Base-by-base conservation (phyloP, 768 basidiomycete species). In the Crassisporium funariophilum region DNA sequence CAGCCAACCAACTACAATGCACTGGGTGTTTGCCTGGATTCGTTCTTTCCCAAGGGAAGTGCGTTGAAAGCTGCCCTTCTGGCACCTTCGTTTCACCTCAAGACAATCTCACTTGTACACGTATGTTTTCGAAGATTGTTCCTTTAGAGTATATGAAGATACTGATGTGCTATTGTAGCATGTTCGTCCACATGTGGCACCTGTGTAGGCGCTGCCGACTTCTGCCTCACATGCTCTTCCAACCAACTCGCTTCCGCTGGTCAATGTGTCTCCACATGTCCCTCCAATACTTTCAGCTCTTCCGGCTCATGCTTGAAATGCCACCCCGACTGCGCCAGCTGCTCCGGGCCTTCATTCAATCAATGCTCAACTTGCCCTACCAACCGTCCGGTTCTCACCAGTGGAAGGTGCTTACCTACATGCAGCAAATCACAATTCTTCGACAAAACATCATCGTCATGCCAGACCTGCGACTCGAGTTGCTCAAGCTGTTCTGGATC, bases 281-380 rank as follows among this genome's bases (percentile, higher is more conserved):
- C 92, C 0, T 75, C 83, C 29, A 81, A 80, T 49, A 79, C 83
- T 2, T 86, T 92, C 67, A 68, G 74, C 42, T 77, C 86, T 9
- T 75, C 81, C 22, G 79, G 82, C 17, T 66, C 78, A 20, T 95
- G 92, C 68, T 59, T 82, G 44, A 56, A 83, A 4, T 95, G 93
- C 64, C 91, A 95, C 49, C 82, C 90, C 0, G 93, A 95, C 60
- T 95, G 92, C 58, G 81, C 80, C 12, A 83, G 86, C 1, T 95
- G 93, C 66, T 81, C 82, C 17, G 91, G 90, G n/a, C 57, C 77
- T 16, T 78, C 82, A 0, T 90, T 90, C 69, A 82, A 81, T 59
- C 84, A 92, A 60, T 95, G 92, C 66, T 75, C 82, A 6, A 78
- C 79, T 38, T 94, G 91, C 58, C 74, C 82, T 23, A 57, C 82